Evolutionary conservation across 139 green algal species (phyloP), one percentile per base, ranked within the genome.

Genomic region (Choricystis sp.): DNA sequence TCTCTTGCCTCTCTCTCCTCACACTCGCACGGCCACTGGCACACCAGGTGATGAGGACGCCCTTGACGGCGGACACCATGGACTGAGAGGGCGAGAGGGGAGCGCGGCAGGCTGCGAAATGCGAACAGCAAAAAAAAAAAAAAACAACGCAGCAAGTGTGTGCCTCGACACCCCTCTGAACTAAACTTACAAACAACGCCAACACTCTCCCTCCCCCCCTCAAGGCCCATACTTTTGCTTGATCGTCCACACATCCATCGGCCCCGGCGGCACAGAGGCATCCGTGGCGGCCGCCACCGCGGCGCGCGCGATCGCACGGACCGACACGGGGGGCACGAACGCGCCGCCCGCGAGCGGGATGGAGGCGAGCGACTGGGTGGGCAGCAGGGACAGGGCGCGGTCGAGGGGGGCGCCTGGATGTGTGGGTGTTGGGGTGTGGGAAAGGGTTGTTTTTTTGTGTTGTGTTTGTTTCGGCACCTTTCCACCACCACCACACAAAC

Each of bases 241-340:
- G 19, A 92, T 85, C 14, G 70, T 64, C 71, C 75, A 91, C 48
- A 89, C 76, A 40, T 92, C 83, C 60, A 95, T 85, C 2, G 83
- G 30, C 4, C 85, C 87, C 0, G 57, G 59, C 2, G 82, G 70
- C 16, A 95, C 77, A 0, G 64, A 57, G 1, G 72, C 58, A 66
- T 95, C 87, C 25, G 80, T 84, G 25, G 84, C 85, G 26, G 88
- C 88, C 19, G 67, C 64, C 28, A 90, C 83, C 21, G 87, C 87
- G 22, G 82, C 87, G 52, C 77, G 82, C 21, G 77, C 88, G 59
- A 96, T 79, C 14, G 75, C 68, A 5, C 82, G 29, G 9, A 89
- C 88, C 22, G 61, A 73, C 16, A 87, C 69, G 1, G 88, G 87
- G 14, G 87, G 87, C 55, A 88, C 61, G 55, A 89, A 81, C 19